Percentiles rank a stretch among this genome's conserved stretches.
Conservation (phyloP, 306 rosid genomes). For the apple (Malus domestica) region DNA sequence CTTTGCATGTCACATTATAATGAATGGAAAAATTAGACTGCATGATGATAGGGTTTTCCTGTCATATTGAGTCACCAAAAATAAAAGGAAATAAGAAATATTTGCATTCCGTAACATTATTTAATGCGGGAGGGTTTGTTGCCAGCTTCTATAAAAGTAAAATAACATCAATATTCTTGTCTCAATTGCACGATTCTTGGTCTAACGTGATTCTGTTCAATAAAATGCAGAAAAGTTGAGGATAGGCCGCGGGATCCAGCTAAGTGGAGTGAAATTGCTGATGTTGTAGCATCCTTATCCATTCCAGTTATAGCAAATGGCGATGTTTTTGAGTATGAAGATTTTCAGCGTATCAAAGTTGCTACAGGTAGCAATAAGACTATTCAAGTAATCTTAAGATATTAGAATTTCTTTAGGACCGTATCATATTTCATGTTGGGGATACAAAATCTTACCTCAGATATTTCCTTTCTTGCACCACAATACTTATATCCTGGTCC, state of each 20-base stretch:
- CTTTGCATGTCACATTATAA: background rate
- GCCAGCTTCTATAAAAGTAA: background rate
- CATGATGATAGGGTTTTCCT: background rate
- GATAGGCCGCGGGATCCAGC: conserved; percentile 98
- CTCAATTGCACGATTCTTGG: background rate
- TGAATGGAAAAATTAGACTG: background rate
- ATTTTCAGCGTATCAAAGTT: conserved; percentile 55
- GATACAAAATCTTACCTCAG: background rate
- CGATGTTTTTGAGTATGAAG: conserved; percentile 65
- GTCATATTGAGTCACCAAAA: background rate
- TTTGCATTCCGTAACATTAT: background rate
- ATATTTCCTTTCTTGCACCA: background rate
- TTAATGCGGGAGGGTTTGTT: background rate
- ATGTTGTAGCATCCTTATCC: conserved; percentile 73
- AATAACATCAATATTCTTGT: background rate
- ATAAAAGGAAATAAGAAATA: background rate
- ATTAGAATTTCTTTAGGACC: background rate
- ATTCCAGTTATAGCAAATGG: conserved; percentile 93
- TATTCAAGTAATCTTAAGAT: conserved; percentile 8
- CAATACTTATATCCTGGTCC: background rate
- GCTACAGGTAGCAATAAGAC: conserved; percentile 57
- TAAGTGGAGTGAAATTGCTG: conserved; percentile 84
- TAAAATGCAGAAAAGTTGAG: conserved; percentile 53
- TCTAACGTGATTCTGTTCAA: conserved; percentile 19
- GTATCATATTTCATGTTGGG: background rate